Percentiles rank a stretch among this genome's conserved stretches.
phyloP scores from a whole-genome alignment of 129 eudicot genomes.

The Tagetes patula region DNA sequence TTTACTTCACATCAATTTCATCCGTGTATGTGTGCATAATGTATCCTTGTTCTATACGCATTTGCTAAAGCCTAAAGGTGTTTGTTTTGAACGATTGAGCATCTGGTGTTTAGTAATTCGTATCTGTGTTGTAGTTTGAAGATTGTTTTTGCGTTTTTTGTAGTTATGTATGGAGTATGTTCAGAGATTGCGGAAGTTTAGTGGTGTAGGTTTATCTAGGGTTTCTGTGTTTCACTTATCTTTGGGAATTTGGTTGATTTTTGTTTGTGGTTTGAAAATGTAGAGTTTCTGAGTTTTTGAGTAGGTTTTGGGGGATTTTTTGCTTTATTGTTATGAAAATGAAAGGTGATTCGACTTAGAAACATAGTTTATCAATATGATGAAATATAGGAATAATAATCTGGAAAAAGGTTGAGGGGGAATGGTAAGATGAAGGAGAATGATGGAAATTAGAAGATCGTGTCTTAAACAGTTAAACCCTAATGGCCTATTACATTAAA shows the following conservation, averaged over 20 bases:
- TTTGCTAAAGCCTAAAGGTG: not conserved
- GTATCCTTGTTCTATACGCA: too few relatives aligned
- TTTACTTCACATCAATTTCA: too few relatives aligned
- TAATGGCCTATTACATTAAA: not conserved
- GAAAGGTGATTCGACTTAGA: not conserved
- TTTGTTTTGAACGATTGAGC: not conserved
- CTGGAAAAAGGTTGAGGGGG: not conserved
- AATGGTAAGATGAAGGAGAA: not conserved
- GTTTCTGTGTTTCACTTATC: not conserved
- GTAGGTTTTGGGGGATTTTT: slow-evolving; percentile 15
- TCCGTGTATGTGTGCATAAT: too few relatives aligned
- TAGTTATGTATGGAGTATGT: not conserved
- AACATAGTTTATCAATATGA: not conserved
- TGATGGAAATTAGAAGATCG: not conserved
- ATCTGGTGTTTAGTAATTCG: not conserved
- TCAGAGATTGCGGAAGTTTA: slow-evolving; percentile 4
- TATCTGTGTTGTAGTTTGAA: not conserved
- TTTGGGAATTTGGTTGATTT: slow-evolving; percentile 2
- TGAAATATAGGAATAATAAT: not conserved
- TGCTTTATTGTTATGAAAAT: slow-evolving; percentile 13
- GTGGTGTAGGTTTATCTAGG: slow-evolving; percentile 4
- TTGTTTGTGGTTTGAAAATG: slow-evolving; percentile 16
- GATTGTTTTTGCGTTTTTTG: not conserved
- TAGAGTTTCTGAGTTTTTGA: slow-evolving; percentile 10
- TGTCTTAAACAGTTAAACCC: not conserved